Evolutionary conservation across 2,329 filamentous ascomycete genomes (phyloP), one percentile per base, ranked within the genome.

Genomic region (Boeremia lycopersici): DNA sequence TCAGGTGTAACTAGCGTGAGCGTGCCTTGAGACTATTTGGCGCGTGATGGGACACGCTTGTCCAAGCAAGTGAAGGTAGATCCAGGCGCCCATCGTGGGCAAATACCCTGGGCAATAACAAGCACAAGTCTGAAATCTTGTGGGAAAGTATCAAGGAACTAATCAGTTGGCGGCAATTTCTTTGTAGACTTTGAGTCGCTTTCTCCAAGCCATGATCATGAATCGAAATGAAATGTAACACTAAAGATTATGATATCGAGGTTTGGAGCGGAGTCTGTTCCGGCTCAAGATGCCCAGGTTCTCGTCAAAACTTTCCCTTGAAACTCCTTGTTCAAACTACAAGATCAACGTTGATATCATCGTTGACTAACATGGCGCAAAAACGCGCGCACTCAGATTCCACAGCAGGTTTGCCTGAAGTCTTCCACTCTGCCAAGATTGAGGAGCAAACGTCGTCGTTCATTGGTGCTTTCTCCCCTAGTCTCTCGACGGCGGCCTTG

Each of bases 371-470:
- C 35, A 75, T 75, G 72, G 60, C 71, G 17, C 56, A 62, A 17
- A 75, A 75, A 60, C 63, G 74, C 40, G 48, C 63, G 13, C 64
- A 62, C 25, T 64, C 71, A 1, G 47, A 57, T 10, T 61, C 65
- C 0, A 48, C 62, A 7, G 12, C 28, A 28, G 34, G 50, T 5
- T 8, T 56, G 8, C 55, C 64, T 17, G 59, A 73, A n/a, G 70
- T 81, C 48, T 82, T 76, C 67, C 72, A 68, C 33, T 83, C 81
- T 10, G 57, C 68, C 8, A 68, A 75, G 4, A 78, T 84, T 49
- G 65, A 78, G 44, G 80, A 84, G 61, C 79, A 81, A 58, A 72
- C 75, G n/a, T 83, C 80, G 10, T 77, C 70, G 13, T 84, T 84
- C 74, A 68, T 77, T 50, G 82, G 75, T 55, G 76, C 77, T 59